These are phyloP conservation scores for Nicotiana rustica DNA, from an alignment of 305 asterid genomes.

Conservation along the genomic window DNA sequence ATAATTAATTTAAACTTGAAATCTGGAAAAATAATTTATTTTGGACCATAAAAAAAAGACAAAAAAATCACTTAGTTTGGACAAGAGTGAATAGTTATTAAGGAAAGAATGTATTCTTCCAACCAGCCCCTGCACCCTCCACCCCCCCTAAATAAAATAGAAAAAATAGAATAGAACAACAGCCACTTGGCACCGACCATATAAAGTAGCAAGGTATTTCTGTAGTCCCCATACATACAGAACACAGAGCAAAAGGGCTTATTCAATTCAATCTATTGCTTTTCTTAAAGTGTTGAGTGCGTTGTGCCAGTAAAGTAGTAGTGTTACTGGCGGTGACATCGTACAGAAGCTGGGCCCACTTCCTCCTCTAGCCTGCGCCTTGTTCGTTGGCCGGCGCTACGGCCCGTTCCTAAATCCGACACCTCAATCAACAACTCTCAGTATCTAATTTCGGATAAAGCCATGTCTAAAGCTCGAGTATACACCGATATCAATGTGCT, in stretches of 20 bases:
- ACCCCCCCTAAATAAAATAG: too few relatives aligned
- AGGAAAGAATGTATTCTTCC: too few relatives aligned
- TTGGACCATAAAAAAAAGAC: too few relatives aligned
- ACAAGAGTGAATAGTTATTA: too few relatives aligned
- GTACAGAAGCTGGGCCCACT: background rate
- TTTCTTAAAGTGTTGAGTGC: background rate
- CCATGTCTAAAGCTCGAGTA: constrained; percentile 81
- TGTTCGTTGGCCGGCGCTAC: background rate
- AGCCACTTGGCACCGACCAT: constrained; percentile 27
- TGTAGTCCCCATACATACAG: background rate
- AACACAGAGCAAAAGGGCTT: background rate
- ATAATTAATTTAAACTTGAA: too few relatives aligned
- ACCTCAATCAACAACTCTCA: background rate
- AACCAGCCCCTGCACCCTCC: too few relatives aligned
- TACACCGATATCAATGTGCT: constrained; percentile 78
- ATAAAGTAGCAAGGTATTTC: background rate
- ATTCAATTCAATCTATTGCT: background rate
- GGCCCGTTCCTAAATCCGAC: background rate
- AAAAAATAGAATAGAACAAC: too few relatives aligned
- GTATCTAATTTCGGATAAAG: constrained; percentile 23
- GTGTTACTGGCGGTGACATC: background rate
- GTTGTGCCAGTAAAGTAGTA: background rate
- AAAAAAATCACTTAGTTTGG: too few relatives aligned
- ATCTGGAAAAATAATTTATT: too few relatives aligned
- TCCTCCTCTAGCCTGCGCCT: background rate